Conservation (phyloP, 805 yeast species). For the Kluyveromyces siamensis region DNA sequence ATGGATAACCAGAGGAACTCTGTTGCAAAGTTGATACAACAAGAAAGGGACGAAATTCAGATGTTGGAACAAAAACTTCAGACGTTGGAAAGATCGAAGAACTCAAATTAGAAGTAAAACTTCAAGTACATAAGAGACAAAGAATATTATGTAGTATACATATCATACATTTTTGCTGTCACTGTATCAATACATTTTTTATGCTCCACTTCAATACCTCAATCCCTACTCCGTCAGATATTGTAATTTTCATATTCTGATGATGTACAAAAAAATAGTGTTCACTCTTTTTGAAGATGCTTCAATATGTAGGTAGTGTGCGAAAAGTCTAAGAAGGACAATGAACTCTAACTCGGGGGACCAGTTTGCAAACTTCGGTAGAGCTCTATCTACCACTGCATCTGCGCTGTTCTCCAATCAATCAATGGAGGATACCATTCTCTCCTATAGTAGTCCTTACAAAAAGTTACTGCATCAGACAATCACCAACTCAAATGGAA, state of each 20-base stretch:
- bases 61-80: slow-evolving; percentile 32
- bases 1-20: slow-evolving; percentile 22
- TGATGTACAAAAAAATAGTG: background rate
- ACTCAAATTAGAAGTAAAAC: background rate
- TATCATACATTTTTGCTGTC: background rate
- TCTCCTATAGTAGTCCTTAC: slow-evolving; percentile 25
- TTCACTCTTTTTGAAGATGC: background rate
- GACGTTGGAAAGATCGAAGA: background rate
- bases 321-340: slow-evolving; percentile 15
- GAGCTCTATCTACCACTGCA: slow-evolving; percentile 48
- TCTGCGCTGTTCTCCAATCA: slow-evolving; percentile 42
- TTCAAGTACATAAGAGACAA: slow-evolving; percentile 8
- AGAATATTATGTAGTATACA: slow-evolving; percentile 1
- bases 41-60: slow-evolving; percentile 39
- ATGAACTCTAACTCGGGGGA: slow-evolving; percentile 12
- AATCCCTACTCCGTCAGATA: background rate
- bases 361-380: slow-evolving; percentile 32
- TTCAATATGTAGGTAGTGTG: slow-evolving; percentile 5
- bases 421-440: slow-evolving; percentile 25
- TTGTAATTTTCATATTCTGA: background rate
- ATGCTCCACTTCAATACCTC: background rate
- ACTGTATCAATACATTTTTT: background rate
- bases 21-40: slow-evolving; percentile 33
- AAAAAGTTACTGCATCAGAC: slow-evolving; percentile 23
- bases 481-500: slow-evolving; percentile 14